phyloP scores from a whole-genome alignment of 371 early-diverging fungal species.

The Mucor plumbeus region DNA sequence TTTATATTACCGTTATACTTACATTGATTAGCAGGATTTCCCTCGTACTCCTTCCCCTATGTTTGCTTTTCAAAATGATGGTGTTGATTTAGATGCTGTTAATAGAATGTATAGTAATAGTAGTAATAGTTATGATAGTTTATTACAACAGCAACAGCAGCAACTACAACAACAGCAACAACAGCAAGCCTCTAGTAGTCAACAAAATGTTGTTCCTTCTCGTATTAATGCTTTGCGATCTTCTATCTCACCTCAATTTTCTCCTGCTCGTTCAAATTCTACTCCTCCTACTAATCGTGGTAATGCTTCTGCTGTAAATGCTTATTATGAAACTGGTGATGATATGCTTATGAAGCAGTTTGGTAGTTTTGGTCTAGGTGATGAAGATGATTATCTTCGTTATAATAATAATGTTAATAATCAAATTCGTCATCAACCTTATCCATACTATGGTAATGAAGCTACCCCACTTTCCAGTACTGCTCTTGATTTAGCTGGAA shows the following conservation, averaged over 20 bases:
- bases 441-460: background rate
- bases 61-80: conserved; percentile 22
- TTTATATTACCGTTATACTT: background rate
- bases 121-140: conserved; percentile 32
- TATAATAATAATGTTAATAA: conserved; percentile 1
- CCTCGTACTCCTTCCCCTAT: conserved; percentile 24
- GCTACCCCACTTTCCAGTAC: conserved; percentile 4
- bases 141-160: conserved; percentile 33
- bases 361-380: conserved; percentile 9
- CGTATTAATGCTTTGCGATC: conserved; percentile 16
- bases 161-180: conserved; percentile 29
- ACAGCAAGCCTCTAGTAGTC: conserved; percentile 10
- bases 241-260: conserved; percentile 27
- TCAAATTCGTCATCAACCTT: conserved; percentile 8
- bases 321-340: background rate
- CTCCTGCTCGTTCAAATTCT: conserved; percentile 21
- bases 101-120: conserved; percentile 28
- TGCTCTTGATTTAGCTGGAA: conserved; percentile 20
- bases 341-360: conserved; percentile 19
- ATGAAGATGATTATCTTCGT: conserved; percentile 20
- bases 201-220: background rate
- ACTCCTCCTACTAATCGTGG: conserved; percentile 15
- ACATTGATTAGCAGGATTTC: conserved; percentile 13
- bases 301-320: background rate
- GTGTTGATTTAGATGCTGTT: conserved; percentile 13